Evolutionary conservation across 2,329 filamentous ascomycete genomes (phyloP).

Genomic region (Rhinocladiella similis): DNA sequence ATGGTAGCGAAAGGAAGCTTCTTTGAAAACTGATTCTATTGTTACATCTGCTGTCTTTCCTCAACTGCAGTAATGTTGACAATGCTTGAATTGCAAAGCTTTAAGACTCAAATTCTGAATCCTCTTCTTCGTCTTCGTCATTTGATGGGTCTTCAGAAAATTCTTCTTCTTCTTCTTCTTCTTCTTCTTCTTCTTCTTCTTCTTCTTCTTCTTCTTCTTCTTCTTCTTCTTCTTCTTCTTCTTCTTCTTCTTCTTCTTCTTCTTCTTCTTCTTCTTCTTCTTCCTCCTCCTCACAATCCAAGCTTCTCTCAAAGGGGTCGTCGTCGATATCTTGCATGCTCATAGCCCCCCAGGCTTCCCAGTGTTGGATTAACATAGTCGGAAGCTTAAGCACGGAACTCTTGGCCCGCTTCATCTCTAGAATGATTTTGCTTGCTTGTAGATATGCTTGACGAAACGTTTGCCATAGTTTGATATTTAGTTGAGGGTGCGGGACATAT

Average conservation of each 20-base stretch:
- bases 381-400: constrained; percentile 1
- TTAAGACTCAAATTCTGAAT: too few species aligned
- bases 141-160: too few species aligned
- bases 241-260: constrained; percentile 1
- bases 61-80: too few species aligned
- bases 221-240: too few species aligned
- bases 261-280: constrained; percentile 2
- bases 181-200: constrained; percentile 1
- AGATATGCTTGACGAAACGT: constrained; percentile 12
- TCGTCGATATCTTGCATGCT: constrained; percentile 7
- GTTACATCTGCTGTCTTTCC: too few species aligned
- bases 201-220: neutral
- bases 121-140: too few species aligned
- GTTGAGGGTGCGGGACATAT: constrained; percentile 19
- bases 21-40: too few species aligned
- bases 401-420: neutral
- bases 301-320: constrained; percentile 15
- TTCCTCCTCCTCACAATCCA: neutral
- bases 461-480: constrained; percentile 7
- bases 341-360: constrained; percentile 16
- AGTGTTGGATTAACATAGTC: constrained; percentile 8
- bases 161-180: neutral
- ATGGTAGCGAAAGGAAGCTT: too few species aligned
- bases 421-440: constrained; percentile 11
- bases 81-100: too few species aligned